A percentile compares a stretch with the other conserved stretches of the same genome.
Conservation (phyloP, 768 basidiomycete genomes). For the Agrocybe praecox region DNA sequence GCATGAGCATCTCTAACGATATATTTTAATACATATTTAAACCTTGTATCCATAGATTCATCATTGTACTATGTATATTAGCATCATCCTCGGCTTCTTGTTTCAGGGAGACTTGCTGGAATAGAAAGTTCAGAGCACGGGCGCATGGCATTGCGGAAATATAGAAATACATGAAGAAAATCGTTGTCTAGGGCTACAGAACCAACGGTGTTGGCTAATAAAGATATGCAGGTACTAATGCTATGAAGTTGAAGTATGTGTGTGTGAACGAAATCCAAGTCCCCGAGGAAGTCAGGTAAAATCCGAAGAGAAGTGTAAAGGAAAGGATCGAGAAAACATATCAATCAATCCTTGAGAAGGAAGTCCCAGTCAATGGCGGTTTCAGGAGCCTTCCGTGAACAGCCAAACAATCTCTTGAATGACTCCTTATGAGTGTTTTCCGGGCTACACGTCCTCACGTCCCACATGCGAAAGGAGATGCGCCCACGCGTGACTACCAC, state of each 20-base stretch:
- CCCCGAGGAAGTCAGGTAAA: slow-evolving; percentile 9
- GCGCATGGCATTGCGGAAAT: neutral
- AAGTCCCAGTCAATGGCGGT: slow-evolving; percentile 78
- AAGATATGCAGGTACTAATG: slow-evolving; percentile 12
- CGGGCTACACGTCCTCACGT: slow-evolving; percentile 63
- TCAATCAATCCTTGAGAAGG: slow-evolving; percentile 72
- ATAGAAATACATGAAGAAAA: slow-evolving; percentile 20
- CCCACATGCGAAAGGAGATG: slow-evolving; percentile 81
- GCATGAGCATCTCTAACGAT: slow-evolving; percentile 2
- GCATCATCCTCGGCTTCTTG: neutral
- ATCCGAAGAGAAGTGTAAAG: slow-evolving; percentile 12
- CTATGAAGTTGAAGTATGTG: slow-evolving; percentile 7
- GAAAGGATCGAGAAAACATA: slow-evolving; percentile 12
- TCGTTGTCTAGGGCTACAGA: slow-evolving; percentile 25
- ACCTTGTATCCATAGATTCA: slow-evolving; percentile 14
- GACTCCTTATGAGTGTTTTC: slow-evolving; percentile 66
- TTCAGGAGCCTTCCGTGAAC: slow-evolving; percentile 55
- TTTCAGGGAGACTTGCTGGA: neutral
- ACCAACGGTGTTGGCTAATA: slow-evolving; percentile 15
- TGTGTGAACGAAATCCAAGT: slow-evolving; percentile 11
- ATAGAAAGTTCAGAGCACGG: neutral
- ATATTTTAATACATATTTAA: neutral
- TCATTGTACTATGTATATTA: neutral
- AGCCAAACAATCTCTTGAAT: slow-evolving; percentile 65
- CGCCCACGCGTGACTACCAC: slow-evolving; percentile 60